A percentile compares a stretch with the other conserved stretches of the same genome.
Evolutionary conservation across 2,329 filamentous ascomycete genomes (phyloP).

Genomic region (Aspergillus pseudotamarii): DNA sequence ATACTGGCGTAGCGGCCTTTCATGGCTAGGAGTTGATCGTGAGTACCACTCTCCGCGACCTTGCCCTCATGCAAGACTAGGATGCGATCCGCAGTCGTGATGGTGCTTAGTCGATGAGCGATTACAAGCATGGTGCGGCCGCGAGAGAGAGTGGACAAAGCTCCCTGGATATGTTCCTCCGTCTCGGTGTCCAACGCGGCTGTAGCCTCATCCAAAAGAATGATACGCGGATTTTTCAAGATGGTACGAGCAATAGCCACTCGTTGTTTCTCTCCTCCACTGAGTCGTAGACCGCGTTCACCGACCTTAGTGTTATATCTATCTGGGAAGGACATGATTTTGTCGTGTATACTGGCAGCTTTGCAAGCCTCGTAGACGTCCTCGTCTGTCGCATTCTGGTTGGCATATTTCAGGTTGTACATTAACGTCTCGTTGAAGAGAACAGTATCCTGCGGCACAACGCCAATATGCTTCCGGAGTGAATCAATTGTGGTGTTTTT

Average conservation of each 20-base stretch:
- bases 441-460: constrained; percentile 95
- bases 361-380: constrained; percentile 80
- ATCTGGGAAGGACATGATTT: constrained; percentile 85
- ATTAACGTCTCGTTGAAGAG: constrained; percentile 93
- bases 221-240: constrained; percentile 86
- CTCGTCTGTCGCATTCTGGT: constrained; percentile 76
- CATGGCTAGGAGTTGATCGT: constrained; percentile 71
- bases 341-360: constrained; percentile 89
- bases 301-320: constrained; percentile 88
- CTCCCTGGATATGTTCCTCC: constrained; percentile 88
- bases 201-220: constrained; percentile 90
- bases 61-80: constrained; percentile 76
- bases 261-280: constrained; percentile 89
- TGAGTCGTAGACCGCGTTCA: constrained; percentile 82
- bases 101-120: constrained; percentile 84
- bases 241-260: constrained; percentile 93
- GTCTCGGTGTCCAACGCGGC: constrained; percentile 90
- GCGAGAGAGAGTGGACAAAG: constrained; percentile 76
- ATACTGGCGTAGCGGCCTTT: constrained; percentile 78
- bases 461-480: constrained; percentile 86
- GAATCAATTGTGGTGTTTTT: constrained; percentile 89
- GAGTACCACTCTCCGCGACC: constrained; percentile 76
- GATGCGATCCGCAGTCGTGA: constrained; percentile 84
- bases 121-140: constrained; percentile 94
- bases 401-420: constrained; percentile 93